phyloP scores from a whole-genome alignment of 495 filamentous ascomycete genomes.

The Penicillium manginii region DNA sequence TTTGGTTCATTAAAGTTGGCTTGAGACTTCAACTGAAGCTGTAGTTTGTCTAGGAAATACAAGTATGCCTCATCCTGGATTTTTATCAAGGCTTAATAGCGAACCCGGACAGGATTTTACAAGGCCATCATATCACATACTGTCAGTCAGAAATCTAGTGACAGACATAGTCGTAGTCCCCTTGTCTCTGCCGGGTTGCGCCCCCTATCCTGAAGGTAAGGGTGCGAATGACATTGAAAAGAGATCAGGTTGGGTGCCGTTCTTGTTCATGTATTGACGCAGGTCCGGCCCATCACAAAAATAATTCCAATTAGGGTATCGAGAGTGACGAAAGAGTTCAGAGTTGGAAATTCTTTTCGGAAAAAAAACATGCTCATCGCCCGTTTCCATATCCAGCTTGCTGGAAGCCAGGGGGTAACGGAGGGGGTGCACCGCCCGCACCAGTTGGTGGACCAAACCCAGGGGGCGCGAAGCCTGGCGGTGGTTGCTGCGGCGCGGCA shows the following conservation, averaged over 20 bases:
- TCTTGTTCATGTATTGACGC: not conserved
- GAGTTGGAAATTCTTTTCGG: not conserved
- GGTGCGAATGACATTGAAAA: not conserved
- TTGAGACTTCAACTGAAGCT: not conserved
- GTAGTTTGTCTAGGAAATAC: too few relatives aligned
- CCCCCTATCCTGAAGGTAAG: not conserved
- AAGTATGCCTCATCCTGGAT: too few relatives aligned
- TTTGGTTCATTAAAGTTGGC: not conserved
- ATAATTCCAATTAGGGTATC: not conserved
- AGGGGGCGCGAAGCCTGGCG: slow-evolving; percentile 60
- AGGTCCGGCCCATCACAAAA: too few relatives aligned
- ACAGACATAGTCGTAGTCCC: not conserved
- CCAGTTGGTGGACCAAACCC: slow-evolving; percentile 50
- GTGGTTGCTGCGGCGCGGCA: slow-evolving; percentile 42
- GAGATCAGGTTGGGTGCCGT: not conserved
- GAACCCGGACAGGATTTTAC: not conserved
- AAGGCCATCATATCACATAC: not conserved
- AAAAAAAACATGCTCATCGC: slow-evolving; percentile 32
- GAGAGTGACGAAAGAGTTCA: not conserved
- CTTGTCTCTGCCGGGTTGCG: not conserved
- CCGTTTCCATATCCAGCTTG: slow-evolving; percentile 49
- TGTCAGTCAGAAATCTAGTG: not conserved
- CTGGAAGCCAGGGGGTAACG: slow-evolving; percentile 56
- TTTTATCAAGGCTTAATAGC: too few relatives aligned
- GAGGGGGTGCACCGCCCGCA: slow-evolving; percentile 39